Evolutionary conservation across 306 rosid genomes (phyloP), one percentile per base, ranked within the genome.

Genomic region (Gleditsia sinensis): DNA sequence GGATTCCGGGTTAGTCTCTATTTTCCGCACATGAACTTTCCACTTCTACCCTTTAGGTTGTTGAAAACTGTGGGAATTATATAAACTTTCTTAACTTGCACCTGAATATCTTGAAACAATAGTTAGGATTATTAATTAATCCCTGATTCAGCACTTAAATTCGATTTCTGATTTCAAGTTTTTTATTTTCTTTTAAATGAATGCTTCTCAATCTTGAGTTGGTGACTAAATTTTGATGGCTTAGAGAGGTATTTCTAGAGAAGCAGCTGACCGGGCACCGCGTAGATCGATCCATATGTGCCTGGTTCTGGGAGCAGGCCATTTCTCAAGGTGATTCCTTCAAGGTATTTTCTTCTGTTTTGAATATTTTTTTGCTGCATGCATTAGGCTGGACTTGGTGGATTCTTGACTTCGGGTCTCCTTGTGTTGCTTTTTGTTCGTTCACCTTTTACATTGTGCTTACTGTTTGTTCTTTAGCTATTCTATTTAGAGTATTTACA

Each of bases 191-290:
- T 37, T n/a, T 39, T 33, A 19, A 12, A 19, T 51, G 43, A 50
- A 66, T 9, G 67, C 13, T 19, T 61, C 36, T 81, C 23, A 42
- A n/a, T 50, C 56, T 53, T 11, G 19, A 30, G 61, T 4, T 40
- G 42, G 37, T 45, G 45, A 21, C 34, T 72, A 66, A 71, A 7
- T 19, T 83, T 74, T 19, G 49, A 30, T 75, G 85, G 71, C 9
- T 10, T 72, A 93, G 98, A 33, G 98, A 93, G 87, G 91, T 93
- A 37, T 89, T 93, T 71, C 91, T 93, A 11, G 96, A 93, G 93
- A 93, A 93, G 72, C 98, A 93, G 90, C 89, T 93, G n/a, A 85
- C 96, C 6, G 98, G 97, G 28, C 98, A 88, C 78, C 88, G 96
- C 14, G 97, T 91, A 34, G 98, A 89, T 75, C 98, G 98, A 61